A percentile compares a stretch with the other conserved stretches of the same genome.
phyloP scores from a whole-genome alignment of 441 rosid genomes.

The Populus tomentosa region DNA sequence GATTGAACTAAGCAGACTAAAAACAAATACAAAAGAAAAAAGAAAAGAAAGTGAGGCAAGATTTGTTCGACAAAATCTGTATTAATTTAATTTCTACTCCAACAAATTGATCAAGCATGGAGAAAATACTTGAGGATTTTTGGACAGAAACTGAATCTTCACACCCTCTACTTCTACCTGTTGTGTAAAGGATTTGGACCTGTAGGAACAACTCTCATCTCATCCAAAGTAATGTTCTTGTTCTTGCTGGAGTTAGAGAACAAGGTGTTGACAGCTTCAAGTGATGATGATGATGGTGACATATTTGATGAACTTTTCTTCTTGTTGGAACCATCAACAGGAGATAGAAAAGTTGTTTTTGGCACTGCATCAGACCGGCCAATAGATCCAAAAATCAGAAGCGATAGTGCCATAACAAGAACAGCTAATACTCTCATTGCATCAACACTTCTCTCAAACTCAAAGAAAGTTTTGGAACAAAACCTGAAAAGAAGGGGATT shows the following conservation, averaged over 20 bases:
- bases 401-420: conserved; percentile 1
- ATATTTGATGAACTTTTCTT: conserved; percentile 3
- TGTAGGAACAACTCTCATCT: conserved; percentile 24
- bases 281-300: background rate
- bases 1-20: background rate
- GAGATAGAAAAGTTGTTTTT: background rate
- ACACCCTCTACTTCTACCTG: conserved; percentile 11
- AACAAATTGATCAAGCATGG: background rate
- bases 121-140: background rate
- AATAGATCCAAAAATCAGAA: conserved; percentile 9
- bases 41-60: background rate
- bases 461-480: background rate
- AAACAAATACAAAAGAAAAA: background rate
- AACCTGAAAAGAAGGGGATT: conserved; percentile 1
- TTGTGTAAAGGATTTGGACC: conserved; percentile 23
- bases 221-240: conserved; percentile 11
- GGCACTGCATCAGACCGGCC: conserved; percentile 12
- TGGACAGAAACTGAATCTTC: background rate
- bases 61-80: background rate
- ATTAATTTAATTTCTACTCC: background rate
- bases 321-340: background rate
- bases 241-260: conserved; percentile 2
- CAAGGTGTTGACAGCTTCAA: background rate
- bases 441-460: background rate
- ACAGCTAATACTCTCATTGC: conserved; percentile 23